phyloP scores from a whole-genome alignment of 2,329 filamentous ascomycete genomes.

The Dactylonectria macrodidyma region DNA sequence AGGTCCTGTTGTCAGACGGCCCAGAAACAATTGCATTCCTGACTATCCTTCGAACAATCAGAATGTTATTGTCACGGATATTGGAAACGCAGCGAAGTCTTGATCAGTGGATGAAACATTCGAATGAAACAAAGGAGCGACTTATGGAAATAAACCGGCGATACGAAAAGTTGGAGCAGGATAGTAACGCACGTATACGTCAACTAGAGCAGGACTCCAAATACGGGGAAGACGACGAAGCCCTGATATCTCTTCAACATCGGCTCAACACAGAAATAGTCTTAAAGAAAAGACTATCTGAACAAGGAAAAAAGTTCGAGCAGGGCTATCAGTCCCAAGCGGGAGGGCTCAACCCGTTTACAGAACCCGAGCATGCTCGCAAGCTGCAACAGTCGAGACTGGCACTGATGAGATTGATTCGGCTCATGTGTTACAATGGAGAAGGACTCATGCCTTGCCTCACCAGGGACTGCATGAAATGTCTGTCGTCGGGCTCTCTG shows the following conservation, averaged over 20 bases:
- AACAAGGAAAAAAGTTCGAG: not conserved
- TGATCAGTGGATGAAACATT: too few relatives aligned
- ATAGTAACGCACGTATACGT: too few relatives aligned
- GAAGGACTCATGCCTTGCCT: slow-evolving; percentile 1
- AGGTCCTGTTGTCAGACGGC: too few relatives aligned
- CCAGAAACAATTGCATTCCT: too few relatives aligned
- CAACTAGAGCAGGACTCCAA: not conserved
- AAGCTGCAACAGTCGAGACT: slow-evolving; percentile 1
- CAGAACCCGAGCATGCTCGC: not conserved
- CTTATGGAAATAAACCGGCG: too few relatives aligned
- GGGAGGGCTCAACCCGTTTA: not conserved
- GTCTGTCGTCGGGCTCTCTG: not conserved
- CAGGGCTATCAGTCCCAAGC: not conserved
- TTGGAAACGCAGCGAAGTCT: too few relatives aligned
- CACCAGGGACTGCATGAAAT: not conserved
- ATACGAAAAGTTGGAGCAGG: too few relatives aligned
- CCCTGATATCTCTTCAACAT: not conserved
- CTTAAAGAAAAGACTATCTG: not conserved
- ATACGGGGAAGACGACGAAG: not conserved
- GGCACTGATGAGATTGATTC: slow-evolving; percentile 1
- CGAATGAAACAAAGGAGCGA: too few relatives aligned
- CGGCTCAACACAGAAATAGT: not conserved
- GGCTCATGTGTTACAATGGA: slow-evolving; percentile 3
- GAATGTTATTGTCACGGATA: too few relatives aligned
- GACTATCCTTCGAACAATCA: too few relatives aligned